Conservation (phyloP, 495 filamentous ascomycete genomes). For the Cenococcum geophilum region DNA sequence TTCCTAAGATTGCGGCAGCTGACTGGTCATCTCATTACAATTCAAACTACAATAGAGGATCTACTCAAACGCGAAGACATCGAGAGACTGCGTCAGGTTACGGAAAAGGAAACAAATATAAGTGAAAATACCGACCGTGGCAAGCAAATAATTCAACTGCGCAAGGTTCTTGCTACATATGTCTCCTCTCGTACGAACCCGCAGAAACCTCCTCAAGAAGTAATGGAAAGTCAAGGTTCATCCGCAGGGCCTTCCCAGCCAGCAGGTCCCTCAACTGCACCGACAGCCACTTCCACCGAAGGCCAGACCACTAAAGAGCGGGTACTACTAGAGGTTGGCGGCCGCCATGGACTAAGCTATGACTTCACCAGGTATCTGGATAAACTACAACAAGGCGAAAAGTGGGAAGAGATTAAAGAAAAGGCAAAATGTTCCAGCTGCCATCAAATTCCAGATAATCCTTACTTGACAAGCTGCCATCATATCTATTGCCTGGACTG, state of each 20-base stretch:
- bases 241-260: too few species aligned
- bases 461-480: constrained; percentile 43
- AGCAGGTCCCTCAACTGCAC: too few species aligned
- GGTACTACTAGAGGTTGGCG: too few species aligned
- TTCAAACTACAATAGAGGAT: constrained; percentile 44
- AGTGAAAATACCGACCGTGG: constrained; percentile 5
- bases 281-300: too few species aligned
- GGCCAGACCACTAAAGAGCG: too few species aligned
- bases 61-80: constrained; percentile 42
- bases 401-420: constrained; percentile 33
- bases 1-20: constrained; percentile 50
- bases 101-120: constrained; percentile 13
- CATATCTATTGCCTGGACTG: constrained; percentile 49
- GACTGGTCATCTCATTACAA: constrained; percentile 46
- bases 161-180: constrained; percentile 21
- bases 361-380: constrained; percentile 37
- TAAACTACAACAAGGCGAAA: constrained; percentile 27
- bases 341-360: too few species aligned
- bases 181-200: too few species aligned
- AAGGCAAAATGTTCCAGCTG: constrained; percentile 41
- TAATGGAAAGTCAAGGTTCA: too few species aligned
- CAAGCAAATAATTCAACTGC: constrained; percentile 24
- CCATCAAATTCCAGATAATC: constrained; percentile 26
- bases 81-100: constrained; percentile 31
- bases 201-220: constrained; percentile 20